phyloP scores from a whole-genome alignment of 2,329 filamentous ascomycete species.

The Fusarium penzigii region DNA sequence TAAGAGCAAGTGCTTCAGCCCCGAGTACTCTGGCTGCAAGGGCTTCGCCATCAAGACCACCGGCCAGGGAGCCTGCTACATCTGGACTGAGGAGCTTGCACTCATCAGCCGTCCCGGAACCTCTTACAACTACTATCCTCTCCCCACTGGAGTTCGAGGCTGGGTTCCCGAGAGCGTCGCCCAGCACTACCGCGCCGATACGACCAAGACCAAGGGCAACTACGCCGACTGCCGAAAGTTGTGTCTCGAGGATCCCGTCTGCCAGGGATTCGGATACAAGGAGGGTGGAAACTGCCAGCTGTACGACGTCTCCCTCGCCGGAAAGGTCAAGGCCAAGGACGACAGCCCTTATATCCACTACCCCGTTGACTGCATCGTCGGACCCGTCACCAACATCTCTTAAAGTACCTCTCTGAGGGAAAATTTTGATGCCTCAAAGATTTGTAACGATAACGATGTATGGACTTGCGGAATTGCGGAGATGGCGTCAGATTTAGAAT shows the following conservation, averaged over 20 bases:
- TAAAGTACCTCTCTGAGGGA: too few relatives aligned
- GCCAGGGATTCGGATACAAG: constrained; percentile 6
- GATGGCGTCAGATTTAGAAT: too few relatives aligned
- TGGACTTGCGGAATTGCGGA: too few relatives aligned
- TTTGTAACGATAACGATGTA: too few relatives aligned
- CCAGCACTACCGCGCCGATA: constrained; percentile 1
- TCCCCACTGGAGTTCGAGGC: background rate
- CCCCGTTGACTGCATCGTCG: background rate
- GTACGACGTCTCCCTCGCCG: constrained; percentile 5
- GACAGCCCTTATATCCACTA: constrained; percentile 2
- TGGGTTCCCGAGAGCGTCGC: constrained; percentile 2
- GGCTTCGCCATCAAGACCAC: background rate
- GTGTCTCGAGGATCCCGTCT: background rate
- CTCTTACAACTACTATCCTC: background rate
- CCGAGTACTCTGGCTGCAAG: constrained; percentile 2
- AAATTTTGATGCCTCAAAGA: too few relatives aligned
- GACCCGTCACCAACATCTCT: too few relatives aligned
- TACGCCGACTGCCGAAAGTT: constrained; percentile 1
- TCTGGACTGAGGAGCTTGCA: background rate
- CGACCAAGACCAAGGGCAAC: constrained; percentile 2
- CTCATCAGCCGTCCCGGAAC: background rate
- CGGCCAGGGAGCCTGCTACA: background rate
- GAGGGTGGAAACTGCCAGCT: constrained; percentile 1
- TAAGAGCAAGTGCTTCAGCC: background rate
- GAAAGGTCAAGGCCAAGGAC: constrained; percentile 1